phyloP scores from a whole-genome alignment of 345 rosid genomes.

The Crucihimalaya himalaica region DNA sequence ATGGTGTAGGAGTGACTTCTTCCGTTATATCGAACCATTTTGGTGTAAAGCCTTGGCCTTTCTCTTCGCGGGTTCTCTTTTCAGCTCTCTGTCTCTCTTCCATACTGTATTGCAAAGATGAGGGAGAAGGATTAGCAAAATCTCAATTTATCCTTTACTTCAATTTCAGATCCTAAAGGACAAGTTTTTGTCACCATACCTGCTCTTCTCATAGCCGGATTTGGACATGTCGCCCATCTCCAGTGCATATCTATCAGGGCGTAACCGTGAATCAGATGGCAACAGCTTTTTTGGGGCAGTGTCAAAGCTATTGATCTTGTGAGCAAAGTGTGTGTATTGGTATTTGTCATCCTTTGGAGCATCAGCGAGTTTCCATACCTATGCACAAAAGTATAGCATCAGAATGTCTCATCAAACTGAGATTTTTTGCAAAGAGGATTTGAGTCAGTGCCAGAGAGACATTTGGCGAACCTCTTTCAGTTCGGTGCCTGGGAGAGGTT shows the following conservation, averaged over 20 bases:
- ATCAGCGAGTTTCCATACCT: slow-evolving; percentile 81
- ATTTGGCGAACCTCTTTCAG: slow-evolving; percentile 54
- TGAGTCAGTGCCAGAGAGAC: slow-evolving; percentile 2
- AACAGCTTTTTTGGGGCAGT: slow-evolving; percentile 81
- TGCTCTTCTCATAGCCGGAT: slow-evolving; percentile 79
- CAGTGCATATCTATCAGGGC: slow-evolving; percentile 78
- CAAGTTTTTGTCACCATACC: slow-evolving; percentile 46
- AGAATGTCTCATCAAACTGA: slow-evolving; percentile 10
- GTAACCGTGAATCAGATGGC: slow-evolving; percentile 84
- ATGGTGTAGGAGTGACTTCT: slow-evolving; percentile 72
- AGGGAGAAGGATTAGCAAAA: background rate
- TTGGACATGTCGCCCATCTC: slow-evolving; percentile 75
- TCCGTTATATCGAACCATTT: slow-evolving; percentile 70
- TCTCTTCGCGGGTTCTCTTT: slow-evolving; percentile 66
- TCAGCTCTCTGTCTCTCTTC: slow-evolving; percentile 85
- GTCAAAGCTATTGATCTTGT: slow-evolving; percentile 83
- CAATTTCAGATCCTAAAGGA: background rate
- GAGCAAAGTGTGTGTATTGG: slow-evolving; percentile 80
- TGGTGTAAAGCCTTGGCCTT: slow-evolving; percentile 57
- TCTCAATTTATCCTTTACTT: background rate
- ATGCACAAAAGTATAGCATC: slow-evolving; percentile 11
- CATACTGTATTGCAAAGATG: slow-evolving; percentile 10
- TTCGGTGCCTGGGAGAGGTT: slow-evolving; percentile 78
- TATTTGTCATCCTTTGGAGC: slow-evolving; percentile 73
- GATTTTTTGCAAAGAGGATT: background rate